phyloP scores from a whole-genome alignment of 1,139 yeast genomes.

The Entelexis paramagnoliae region DNA sequence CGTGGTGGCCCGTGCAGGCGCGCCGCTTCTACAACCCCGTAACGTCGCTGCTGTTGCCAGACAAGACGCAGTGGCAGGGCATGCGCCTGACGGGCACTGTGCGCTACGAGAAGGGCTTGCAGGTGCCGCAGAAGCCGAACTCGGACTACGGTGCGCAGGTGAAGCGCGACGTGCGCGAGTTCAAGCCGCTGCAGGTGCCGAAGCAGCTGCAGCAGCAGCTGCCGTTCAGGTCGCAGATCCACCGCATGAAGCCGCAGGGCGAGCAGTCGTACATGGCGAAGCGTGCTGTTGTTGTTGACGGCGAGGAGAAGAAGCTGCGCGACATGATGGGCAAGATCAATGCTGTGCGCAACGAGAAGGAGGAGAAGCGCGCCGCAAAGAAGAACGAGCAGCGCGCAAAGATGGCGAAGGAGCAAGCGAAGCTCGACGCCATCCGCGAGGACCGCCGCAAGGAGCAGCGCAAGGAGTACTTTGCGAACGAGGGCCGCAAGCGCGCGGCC shows the following conservation, averaged over 20 bases:
- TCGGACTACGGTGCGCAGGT: slow-evolving; percentile 59
- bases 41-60: slow-evolving; percentile 64
- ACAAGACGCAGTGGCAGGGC: slow-evolving; percentile 87
- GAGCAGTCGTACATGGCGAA: slow-evolving; percentile 75
- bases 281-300: slow-evolving; percentile 87
- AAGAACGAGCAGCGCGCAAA: slow-evolving; percentile 69
- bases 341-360: slow-evolving; percentile 78
- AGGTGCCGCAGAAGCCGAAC: slow-evolving; percentile 51
- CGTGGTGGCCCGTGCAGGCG: slow-evolving; percentile 93
- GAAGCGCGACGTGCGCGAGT: slow-evolving; percentile 76
- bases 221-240: slow-evolving; percentile 87
- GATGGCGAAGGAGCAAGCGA: slow-evolving; percentile 62
- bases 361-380: slow-evolving; percentile 61
- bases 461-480: slow-evolving; percentile 62
- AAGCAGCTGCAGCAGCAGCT: slow-evolving; percentile 60
- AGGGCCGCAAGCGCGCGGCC: slow-evolving; percentile 24
- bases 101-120: slow-evolving; percentile 61
- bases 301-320: slow-evolving; percentile 89
- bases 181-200: slow-evolving; percentile 82
- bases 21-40: slow-evolving; percentile 93
- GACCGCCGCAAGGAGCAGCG: slow-evolving; percentile 78
- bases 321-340: slow-evolving; percentile 78
- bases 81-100: slow-evolving; percentile 93
- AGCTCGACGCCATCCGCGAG: slow-evolving; percentile 55
- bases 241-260: slow-evolving; percentile 78